Base-by-base conservation (phyloP, 352 stramenopile species). In the Globisporangium echinulatum region DNA sequence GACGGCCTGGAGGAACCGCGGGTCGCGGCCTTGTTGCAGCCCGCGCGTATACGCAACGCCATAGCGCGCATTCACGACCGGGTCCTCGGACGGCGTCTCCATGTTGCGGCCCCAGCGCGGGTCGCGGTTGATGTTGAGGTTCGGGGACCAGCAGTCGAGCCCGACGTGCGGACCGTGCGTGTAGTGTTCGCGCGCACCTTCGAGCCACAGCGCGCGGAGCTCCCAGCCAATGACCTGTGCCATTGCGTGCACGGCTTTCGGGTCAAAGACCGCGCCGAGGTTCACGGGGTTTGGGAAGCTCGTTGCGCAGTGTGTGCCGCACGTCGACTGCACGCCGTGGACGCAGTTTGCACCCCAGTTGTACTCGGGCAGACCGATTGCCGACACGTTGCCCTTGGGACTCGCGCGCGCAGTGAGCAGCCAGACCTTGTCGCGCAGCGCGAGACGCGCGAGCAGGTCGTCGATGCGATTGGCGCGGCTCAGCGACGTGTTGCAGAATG, bases 111-210 rank as follows among this genome's bases (percentile, higher is more conserved):
- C 96, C 92, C 92, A 98, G 52, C 93, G 74, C 43, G 94, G 93
- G 75, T 98, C 93, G 62, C 94, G 72, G 53, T 96, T 96, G 55
- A 98, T 89, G 69, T 98, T 98, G 56, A 98, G 92, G 62, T 97
- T 98, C 11, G 96, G 96, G 51, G 85, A 94, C 85, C 88, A 98
- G 69, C 85, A 98, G 52, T 96, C 96, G 19, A 98, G 71, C 0
- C 92, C 92, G 17, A 91, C 65, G 50, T 95, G 83, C 62, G 67
- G 75, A 10, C 78, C 82, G 0, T 53, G 46, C 6, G 58, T 58
- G 56, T 90, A 88, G 59, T 92, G 90, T 51, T 92, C 83, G 7
- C 74, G 62, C 1, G 83, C 83, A 5, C 79, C 83, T 65, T 92
- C 81, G 15, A 90, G 77, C 83, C 83, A 91, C 25, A 92, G 59